Base-by-base conservation (phyloP, 2,329 filamentous ascomycete species). In the Alternaria gaisen region DNA sequence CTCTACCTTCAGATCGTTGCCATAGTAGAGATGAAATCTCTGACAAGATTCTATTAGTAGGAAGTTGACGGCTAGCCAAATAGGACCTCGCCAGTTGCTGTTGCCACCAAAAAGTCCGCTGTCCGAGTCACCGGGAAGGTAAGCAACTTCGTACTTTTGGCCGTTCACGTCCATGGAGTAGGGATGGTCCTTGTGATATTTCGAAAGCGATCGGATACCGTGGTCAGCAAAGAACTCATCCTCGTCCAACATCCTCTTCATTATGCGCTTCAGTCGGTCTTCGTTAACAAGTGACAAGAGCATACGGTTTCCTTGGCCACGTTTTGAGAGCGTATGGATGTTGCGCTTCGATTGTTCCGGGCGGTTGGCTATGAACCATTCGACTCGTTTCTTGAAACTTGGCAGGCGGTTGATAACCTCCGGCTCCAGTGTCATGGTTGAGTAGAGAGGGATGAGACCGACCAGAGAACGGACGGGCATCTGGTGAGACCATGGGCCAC, bases 11-110 rank as follows among this genome's bases (percentile, higher is more conserved):
- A 97, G 88, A 16, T 88, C 87, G 60, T 91, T 91, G 61, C 94
- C 94, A 75, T 98, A 97, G 83, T 97, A 98, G 81, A 98, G 90
- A 82, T 93, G 96, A 83, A 97, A 98, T 32, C 94, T 87, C 72
- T 97, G 91, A n/a, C 97, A 86, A 7, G 94, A 94, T 79, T 98
- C 94, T 41, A 98, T 91, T 14, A 98, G 86, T 54, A 98, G 82
- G 81, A 97, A 97, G 80, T 98, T 98, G 81, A 97, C 93, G 64
- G 93, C 95, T 50, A 97, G 85, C 94, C 94, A 98, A 70, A 97
- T 94, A 0, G 95, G 94, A 1, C 83, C 94, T 81, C 94, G 88
- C 94, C 94, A 98, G 80, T 98, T 98, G 79, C 93, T 97, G 85
- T 98, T 98, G 68, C 94, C 94, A 54, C 94, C 94, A 73, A 98